Conservation (phyloP, 1,284 basidiomycete species). For the Leccinum cinnamomeum region DNA sequence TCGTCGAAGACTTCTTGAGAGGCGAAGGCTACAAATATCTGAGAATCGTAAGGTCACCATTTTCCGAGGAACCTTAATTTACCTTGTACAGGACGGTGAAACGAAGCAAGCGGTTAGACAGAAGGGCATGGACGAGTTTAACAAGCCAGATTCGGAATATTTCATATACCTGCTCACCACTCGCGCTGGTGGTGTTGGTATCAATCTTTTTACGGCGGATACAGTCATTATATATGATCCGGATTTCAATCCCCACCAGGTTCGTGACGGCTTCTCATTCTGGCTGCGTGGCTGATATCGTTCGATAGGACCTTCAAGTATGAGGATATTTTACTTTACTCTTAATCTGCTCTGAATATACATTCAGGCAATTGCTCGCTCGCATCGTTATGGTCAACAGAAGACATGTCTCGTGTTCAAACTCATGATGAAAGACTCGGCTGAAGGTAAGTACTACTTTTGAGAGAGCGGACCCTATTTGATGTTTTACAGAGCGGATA, state of each 20-base stretch:
- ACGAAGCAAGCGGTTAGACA: slow-evolving; percentile 87
- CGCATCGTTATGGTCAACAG: slow-evolving; percentile 81
- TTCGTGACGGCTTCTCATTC: slow-evolving; percentile 31
- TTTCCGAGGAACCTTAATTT: background rate
- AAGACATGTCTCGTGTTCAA: slow-evolving; percentile 90
- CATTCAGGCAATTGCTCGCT: slow-evolving; percentile 81
- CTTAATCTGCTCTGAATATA: slow-evolving; percentile 12
- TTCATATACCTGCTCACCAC: slow-evolving; percentile 94
- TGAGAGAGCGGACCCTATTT: background rate
- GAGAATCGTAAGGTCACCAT: slow-evolving; percentile 63
- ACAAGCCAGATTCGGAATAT: slow-evolving; percentile 80
- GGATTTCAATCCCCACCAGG: slow-evolving; percentile 94
- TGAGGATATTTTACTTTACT: slow-evolving; percentile 20
- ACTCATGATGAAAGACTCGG: slow-evolving; percentile 86
- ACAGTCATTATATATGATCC: slow-evolving; percentile 93
- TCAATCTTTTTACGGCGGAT: slow-evolving; percentile 87
- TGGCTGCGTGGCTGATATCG: slow-evolving; percentile 4
- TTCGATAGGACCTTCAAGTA: slow-evolving; percentile 67
- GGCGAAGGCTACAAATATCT: slow-evolving; percentile 91
- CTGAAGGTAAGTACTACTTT: slow-evolving; percentile 63
- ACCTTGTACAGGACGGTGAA: slow-evolving; percentile 72
- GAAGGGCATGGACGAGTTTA: slow-evolving; percentile 93
- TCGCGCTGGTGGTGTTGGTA: slow-evolving; percentile 94
- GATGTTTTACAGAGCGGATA: slow-evolving; percentile 65
- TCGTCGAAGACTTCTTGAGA: slow-evolving; percentile 90